These are phyloP conservation scores for Aschersonia sp. DNA, from an alignment of 2,329 filamentous ascomycete species.

Conservation along the genomic window DNA sequence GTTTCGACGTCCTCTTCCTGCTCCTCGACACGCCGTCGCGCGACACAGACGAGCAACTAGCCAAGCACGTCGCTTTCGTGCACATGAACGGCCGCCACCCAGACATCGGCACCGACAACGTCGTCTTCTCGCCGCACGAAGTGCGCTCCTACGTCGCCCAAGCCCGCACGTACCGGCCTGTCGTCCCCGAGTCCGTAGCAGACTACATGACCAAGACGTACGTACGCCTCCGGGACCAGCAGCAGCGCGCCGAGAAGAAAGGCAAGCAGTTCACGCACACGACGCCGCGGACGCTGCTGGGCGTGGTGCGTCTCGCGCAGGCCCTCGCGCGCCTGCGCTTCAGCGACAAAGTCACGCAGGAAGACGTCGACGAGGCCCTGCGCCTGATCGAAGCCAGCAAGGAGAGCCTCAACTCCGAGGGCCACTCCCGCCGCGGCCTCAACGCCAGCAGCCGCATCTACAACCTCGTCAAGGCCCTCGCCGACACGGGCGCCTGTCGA, in stretches of 20 bases:
- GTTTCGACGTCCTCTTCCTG: constrained; percentile 94
- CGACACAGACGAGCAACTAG: constrained; percentile 83
- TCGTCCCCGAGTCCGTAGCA: constrained; percentile 70
- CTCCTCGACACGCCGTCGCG: constrained; percentile 88
- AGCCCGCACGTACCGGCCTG: constrained; percentile 76
- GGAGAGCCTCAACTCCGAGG: constrained; percentile 69
- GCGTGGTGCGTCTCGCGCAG: constrained; percentile 84
- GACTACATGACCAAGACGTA: constrained; percentile 98
- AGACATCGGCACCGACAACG: constrained; percentile 42
- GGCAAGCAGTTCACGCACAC: constrained; percentile 92
- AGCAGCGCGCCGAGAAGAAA: constrained; percentile 79
- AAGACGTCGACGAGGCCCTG: constrained; percentile 92
- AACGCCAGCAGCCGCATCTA: constrained; percentile 86
- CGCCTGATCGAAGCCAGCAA: constrained; percentile 88
- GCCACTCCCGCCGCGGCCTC: constrained; percentile 44
- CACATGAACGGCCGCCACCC: constrained; percentile 96
- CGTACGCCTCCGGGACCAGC: constrained; percentile 82
- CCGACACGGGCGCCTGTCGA: constrained; percentile 73
- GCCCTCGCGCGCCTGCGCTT: constrained; percentile 88
- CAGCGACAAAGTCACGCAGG: constrained; percentile 67
- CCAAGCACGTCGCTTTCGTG: constrained; percentile 88
- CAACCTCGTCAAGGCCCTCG: constrained; percentile 79
- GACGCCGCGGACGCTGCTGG: constrained; percentile 83
- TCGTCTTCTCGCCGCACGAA: constrained; percentile 86
- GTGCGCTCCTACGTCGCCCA: constrained; percentile 93